Conservation (phyloP, 1,284 basidiomycete species). For the Puccinia sorghi region DNA sequence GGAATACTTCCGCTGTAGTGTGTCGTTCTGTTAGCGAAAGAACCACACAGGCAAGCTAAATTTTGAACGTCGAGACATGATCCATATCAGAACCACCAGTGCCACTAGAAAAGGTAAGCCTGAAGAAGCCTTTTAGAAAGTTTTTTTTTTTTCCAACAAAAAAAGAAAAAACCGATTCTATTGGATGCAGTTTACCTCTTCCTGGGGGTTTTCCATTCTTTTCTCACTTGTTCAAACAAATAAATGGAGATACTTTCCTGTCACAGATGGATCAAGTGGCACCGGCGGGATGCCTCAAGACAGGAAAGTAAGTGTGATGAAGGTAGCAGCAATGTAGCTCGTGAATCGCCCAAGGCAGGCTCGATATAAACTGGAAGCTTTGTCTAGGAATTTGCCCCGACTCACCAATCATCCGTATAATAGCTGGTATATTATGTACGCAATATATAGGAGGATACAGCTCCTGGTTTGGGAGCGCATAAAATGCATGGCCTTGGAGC, state of each 20-base stretch:
- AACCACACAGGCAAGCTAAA: constrained; percentile 13
- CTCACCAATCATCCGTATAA: no score
- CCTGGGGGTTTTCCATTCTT: constrained; percentile 20
- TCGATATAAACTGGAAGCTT: no score
- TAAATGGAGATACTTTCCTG: background rate
- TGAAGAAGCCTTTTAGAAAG: no score
- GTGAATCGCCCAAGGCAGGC: no score
- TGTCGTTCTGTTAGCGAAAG: background rate
- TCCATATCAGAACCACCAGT: background rate
- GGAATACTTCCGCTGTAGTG: background rate
- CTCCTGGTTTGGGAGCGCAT: no score
- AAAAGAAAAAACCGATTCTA: background rate
- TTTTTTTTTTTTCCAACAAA: background rate
- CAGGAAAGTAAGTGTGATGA: no score
- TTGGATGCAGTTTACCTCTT: constrained; percentile 3
- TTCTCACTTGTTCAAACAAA: background rate
- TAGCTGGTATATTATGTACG: no score
- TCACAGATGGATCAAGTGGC: background rate
- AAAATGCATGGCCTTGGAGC: no score
- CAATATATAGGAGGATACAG: no score
- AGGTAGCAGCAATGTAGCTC: no score
- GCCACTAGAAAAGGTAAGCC: no score
- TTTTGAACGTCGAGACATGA: background rate
- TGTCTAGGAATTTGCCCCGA: no score
- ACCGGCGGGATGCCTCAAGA: background rate